A percentile compares a stretch with the other conserved stretches of the same genome.
phyloP scores from a whole-genome alignment of 108 stramenopile species.

The Cyclotella sp. region DNA sequence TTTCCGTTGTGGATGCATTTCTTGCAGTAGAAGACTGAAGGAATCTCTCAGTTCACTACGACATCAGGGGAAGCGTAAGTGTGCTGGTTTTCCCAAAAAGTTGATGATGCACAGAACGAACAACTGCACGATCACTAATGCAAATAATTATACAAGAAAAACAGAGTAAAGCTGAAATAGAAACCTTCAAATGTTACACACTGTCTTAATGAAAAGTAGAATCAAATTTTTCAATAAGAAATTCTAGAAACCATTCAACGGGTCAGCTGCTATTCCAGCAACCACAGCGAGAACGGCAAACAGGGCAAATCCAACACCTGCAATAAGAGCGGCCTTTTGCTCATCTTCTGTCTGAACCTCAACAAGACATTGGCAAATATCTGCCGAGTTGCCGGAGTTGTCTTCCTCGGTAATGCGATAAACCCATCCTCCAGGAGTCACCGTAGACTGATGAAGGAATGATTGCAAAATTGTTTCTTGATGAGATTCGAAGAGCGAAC shows the following conservation, averaged over 20 bases:
- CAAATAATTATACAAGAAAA: background rate
- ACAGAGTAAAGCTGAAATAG: background rate
- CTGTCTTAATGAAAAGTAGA: background rate
- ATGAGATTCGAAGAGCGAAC: background rate
- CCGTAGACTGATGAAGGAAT: slow-evolving; percentile 13
- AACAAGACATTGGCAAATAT: slow-evolving; percentile 87
- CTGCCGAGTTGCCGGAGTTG: slow-evolving; percentile 66
- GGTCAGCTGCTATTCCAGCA: slow-evolving; percentile 82
- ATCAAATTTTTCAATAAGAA: background rate
- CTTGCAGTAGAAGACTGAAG: too few relatives aligned
- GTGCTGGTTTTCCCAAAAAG: too few relatives aligned
- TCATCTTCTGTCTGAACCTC: slow-evolving; percentile 90
- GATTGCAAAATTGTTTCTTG: background rate
- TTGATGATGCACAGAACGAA: too few relatives aligned
- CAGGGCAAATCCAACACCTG: slow-evolving; percentile 73
- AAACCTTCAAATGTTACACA: too few relatives aligned
- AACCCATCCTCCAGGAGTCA: slow-evolving; percentile 84
- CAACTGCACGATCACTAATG: background rate
- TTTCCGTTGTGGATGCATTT: too few relatives aligned
- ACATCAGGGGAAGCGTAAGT: too few relatives aligned
- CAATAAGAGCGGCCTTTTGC: slow-evolving; percentile 79
- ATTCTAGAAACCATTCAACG: slow-evolving; percentile 47
- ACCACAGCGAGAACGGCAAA: slow-evolving; percentile 71
- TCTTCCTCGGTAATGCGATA: slow-evolving; percentile 88
- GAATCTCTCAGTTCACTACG: too few relatives aligned